Base-by-base conservation (phyloP, 495 filamentous ascomycete species). In the Terfezia claveryi region DNA sequence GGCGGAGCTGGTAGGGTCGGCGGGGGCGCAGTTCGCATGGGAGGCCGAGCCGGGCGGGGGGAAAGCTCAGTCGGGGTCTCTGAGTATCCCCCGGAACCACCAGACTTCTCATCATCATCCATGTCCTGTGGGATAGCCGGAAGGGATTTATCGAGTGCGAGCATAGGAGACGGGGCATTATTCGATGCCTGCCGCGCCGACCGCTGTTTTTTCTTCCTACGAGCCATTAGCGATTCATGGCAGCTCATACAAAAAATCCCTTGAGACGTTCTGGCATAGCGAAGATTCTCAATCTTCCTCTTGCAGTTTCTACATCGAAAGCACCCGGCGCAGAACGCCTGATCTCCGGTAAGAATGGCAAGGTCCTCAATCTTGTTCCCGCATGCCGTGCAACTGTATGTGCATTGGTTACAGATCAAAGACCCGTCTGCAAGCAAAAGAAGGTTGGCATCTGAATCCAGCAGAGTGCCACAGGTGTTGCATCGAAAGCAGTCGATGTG, bases 181-280 rank as follows among this genome's bases (percentile, higher is more conserved):
- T 75, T 76, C 55, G 74, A 70, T 55, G 76, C 72, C 59, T 57
- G 69, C 62, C 36, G 74, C 71, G 3, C 77, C 70, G 54, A 74
- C 77, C 68, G 83, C 81, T 63, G 81, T 64, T 88, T 89, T 69
- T 99, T 99, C 55, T 87, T 77, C 60, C 92, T 76, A 56, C 92
- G 74, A 50, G 91, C 87, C 92, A 99, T 99, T 36, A 99, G 69
- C n/a, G 85, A 87, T 65, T 99, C 92, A 65, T 99, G 92, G 65
- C 92, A 99, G 64, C 82, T 87, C 92, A 99, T 99, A 73, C 92
- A 99, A 67, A 99, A 96, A 53, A 96, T 99, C 38, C 92, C 92
- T 67, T 95, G 91, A 10, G 92, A 95, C 0, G 92, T 99, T 56
- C 91, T 76, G 17, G 92, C 92, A 75, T 99, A 99, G 63, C 92